Base-by-base conservation (phyloP, 2,329 filamentous ascomycete genomes). In the Aspergillus sp. region DNA sequence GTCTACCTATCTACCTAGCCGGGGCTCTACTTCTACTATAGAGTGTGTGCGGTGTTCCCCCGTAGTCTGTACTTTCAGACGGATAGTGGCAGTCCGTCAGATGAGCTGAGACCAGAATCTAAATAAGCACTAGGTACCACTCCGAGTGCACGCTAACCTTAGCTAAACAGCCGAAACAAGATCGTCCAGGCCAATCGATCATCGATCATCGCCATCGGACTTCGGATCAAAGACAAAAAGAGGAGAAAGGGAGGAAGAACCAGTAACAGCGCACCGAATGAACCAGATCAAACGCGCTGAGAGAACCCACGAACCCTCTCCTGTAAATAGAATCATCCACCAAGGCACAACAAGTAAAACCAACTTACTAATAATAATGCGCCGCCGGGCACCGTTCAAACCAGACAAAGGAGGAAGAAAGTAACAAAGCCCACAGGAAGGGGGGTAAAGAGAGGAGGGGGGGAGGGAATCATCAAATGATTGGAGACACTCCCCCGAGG, bases 401-500 rank as follows among this genome's bases (percentile, higher is more conserved):
- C 36, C 36, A 39, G 36, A 6, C 10, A 39, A n/a, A 16, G 36
- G 18, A 42, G 7, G 16, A 42, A 42, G 36, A n/a, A n/a, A 42
- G 36, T 18, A 42, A 16, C 5, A 42, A 42, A 42, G 36, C 26
- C 26, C 26, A 9, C 26, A 29, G 26, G 7, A 29, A 29, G 26
- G 26, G 26, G 26, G 26, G 6, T 24, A 24, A 24, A 24, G 24
- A 36, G 11, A 6, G 16, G 16, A 14, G 36, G 36, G 26, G 20
- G 46, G 54, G 42, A 50, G 46, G 32, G 32, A 36, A 12, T 36
- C 32, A 12, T 16, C 11, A 16, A 36, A 6, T 36, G 32, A 36
- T 36, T 36, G 51, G 51, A 61, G 56, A 63, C 59, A 45, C 61
- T 60, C 2, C 32, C 63, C 9, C 54, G 29, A 12, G 59, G 22